Conservation (phyloP, 2,329 filamentous ascomycete genomes). For the Colletotrichum shisoi region DNA sequence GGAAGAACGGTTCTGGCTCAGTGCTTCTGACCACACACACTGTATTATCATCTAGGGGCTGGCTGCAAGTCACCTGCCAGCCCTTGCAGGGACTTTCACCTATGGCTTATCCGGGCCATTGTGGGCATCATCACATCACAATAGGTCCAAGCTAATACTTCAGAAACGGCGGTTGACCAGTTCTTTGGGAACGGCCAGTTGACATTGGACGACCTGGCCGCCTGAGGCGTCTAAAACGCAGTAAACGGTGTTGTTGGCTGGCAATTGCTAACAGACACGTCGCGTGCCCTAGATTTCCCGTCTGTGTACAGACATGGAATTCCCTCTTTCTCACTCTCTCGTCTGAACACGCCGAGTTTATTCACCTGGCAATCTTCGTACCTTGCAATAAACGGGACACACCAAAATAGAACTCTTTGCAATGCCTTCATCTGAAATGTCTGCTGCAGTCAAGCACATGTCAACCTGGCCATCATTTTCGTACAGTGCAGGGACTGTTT, state of each 20-base stretch:
- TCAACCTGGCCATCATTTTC: not conserved
- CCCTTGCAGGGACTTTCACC: conserved; percentile 21
- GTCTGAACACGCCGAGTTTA: not conserved
- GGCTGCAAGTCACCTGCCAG: conserved; percentile 29
- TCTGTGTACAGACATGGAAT: not conserved
- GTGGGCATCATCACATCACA: conserved; percentile 34
- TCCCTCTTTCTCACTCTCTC: not conserved
- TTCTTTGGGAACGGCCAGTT: conserved; percentile 9
- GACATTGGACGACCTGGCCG: conserved; percentile 13
- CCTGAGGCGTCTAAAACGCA: conserved; percentile 28
- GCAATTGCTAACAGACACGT: not conserved
- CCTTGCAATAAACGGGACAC: no score
- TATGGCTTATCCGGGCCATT: conserved; percentile 14
- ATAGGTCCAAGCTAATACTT: conserved; percentile 9
- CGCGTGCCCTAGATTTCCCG: not conserved
- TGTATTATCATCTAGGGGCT: conserved; percentile 7
- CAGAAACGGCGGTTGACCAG: conserved; percentile 17
- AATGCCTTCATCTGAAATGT: not conserved
- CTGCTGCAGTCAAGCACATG: not conserved
- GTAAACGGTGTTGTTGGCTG: not conserved
- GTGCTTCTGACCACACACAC: conserved; percentile 3
- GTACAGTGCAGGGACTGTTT: conserved; percentile 14
- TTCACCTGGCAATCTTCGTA: not conserved
- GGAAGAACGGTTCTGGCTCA: not conserved
- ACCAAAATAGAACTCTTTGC: not conserved